Conservation (phyloP, 2,329 filamentous ascomycete species). For the Dothiorella sarmentorum region DNA sequence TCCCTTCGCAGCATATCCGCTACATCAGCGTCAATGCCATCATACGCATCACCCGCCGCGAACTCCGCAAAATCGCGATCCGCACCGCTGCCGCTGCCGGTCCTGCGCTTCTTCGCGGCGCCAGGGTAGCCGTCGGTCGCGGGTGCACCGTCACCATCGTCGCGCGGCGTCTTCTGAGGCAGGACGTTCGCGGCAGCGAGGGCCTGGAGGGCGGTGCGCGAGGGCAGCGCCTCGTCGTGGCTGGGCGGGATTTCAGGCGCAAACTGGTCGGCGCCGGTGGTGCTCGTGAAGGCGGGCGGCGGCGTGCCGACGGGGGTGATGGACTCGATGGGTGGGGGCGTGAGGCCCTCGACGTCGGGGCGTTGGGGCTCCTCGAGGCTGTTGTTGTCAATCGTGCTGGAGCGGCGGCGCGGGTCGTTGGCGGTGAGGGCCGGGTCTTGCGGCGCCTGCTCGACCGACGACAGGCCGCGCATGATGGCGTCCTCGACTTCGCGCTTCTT, state of each 20-base stretch:
- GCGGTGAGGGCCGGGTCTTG: conserved; percentile 45
- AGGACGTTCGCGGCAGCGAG: not conserved
- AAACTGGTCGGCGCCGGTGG: conserved; percentile 38
- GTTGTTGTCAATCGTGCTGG: conserved; percentile 5
- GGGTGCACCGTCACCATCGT: conserved; percentile 22
- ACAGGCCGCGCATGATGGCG: conserved; percentile 80
- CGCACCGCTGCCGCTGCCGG: conserved; percentile 27
- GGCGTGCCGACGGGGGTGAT: conserved; percentile 53
- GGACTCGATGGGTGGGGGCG: conserved; percentile 66
- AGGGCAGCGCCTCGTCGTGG: not conserved
- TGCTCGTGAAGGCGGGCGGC: conserved; percentile 30
- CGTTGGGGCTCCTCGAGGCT: conserved; percentile 58
- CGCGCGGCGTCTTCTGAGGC: conserved; percentile 13
- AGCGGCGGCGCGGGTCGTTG: conserved; percentile 19
- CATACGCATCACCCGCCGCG: conserved; percentile 49
- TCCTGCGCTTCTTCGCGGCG: conserved; percentile 37
- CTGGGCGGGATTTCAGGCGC: not conserved
- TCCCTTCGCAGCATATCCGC: conserved; percentile 53
- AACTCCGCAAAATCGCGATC: conserved; percentile 37
- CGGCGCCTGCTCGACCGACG: conserved; percentile 56
- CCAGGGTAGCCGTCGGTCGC: conserved; percentile 13
- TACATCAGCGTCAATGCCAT: conserved; percentile 59
- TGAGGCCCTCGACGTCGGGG: conserved; percentile 81
- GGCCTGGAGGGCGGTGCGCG: not conserved
- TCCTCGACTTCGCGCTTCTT: conserved; percentile 89